Evolutionary conservation across 2,329 filamentous ascomycete genomes (phyloP), one percentile per base, ranked within the genome.

Genomic region (Fusarium ramigenum): DNA sequence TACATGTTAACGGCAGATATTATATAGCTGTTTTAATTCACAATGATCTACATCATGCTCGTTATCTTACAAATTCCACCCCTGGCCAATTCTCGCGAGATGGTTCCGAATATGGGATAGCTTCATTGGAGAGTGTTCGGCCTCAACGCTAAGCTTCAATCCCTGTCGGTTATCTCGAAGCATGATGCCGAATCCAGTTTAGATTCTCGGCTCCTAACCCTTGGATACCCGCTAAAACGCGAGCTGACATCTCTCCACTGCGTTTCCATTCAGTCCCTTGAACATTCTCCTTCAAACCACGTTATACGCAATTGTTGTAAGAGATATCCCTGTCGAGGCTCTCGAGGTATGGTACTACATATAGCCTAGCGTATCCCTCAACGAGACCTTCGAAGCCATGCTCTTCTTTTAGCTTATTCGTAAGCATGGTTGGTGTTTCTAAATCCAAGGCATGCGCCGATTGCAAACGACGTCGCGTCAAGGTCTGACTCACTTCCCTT

Each of bases 51-150:
- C 37, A 14, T 32, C 40, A 36, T 25, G 12, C 14, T 25, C 32
- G n/a, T 59, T 49, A 58, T 39, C 49, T 69, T 52, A 69, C 57
- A 69, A 69, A 69, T 69, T 39, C 28, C 19, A 69, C 28, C 66
- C 66, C 28, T 40, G 57, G 9, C 4, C 11, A 4, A 11, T 32
- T 15, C 25, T 69, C 66, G 66, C 37, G 8, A 16, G 49, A 69
- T 69, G 66, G 49, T 69, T 63, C 64, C 58, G 3, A 43, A 63
- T 52, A 0, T 0, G 1, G 66, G n/a, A 19, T 63, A 44, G 40
- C 19, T 7, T 28, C 18, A 15, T 28, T 5, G 2, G 0, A 25
- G 2, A 19, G 34, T 44, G 40, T 28, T 53, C 46, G 16, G n/a
- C 5, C 9, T 23, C 16, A 4, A n/a, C 9, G 4, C 6, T n/a